These are phyloP conservation scores for Ilyonectria mors-panacis DNA, from an alignment of 2,329 filamentous ascomycete genomes.

Conservation along the genomic window DNA sequence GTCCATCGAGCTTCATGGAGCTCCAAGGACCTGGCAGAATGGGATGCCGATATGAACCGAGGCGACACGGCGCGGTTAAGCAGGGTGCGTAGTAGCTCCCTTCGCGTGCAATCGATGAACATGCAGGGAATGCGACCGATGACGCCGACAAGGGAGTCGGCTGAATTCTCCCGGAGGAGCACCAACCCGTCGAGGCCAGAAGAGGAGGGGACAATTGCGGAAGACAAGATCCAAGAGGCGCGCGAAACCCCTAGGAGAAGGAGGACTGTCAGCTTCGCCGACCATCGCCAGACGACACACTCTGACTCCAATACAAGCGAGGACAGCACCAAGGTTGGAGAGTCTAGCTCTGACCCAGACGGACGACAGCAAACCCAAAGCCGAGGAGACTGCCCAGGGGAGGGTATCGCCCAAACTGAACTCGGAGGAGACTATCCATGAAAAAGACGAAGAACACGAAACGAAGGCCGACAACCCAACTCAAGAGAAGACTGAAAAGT, in stretches of 20 bases:
- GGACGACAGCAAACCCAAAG: slow-evolving; percentile 1
- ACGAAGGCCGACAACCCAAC: slow-evolving; percentile 6
- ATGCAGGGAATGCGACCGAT: slow-evolving; percentile 47
- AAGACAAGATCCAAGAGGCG: slow-evolving; percentile 39
- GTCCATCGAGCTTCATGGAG: slow-evolving; percentile 67
- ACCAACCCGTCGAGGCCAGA: slow-evolving; percentile 22
- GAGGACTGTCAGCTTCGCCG: slow-evolving; percentile 45
- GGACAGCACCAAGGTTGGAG: slow-evolving; percentile 26
- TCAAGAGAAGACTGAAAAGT: slow-evolving; percentile 10
- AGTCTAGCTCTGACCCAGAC: neutral
- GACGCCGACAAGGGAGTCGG: slow-evolving; percentile 51
- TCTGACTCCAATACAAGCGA: slow-evolving; percentile 33
- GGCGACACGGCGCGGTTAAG: slow-evolving; percentile 47
- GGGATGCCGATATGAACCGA: slow-evolving; percentile 55
- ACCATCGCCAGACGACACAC: slow-evolving; percentile 37
- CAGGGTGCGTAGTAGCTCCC: slow-evolving; percentile 52
- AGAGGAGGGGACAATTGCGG: slow-evolving; percentile 35
- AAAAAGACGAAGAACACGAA: slow-evolving; percentile 34
- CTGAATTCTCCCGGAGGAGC: slow-evolving; percentile 40
- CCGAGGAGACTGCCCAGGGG: neutral
- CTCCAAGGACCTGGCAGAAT: slow-evolving; percentile 64
- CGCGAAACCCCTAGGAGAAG: slow-evolving; percentile 36
- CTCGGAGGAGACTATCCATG: slow-evolving; percentile 28
- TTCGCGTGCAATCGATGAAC: slow-evolving; percentile 48
- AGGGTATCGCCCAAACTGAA: neutral